These are phyloP conservation scores for Aplosporella prunicola DNA, from an alignment of 2,329 filamentous ascomycete species.

Conservation along the genomic window DNA sequence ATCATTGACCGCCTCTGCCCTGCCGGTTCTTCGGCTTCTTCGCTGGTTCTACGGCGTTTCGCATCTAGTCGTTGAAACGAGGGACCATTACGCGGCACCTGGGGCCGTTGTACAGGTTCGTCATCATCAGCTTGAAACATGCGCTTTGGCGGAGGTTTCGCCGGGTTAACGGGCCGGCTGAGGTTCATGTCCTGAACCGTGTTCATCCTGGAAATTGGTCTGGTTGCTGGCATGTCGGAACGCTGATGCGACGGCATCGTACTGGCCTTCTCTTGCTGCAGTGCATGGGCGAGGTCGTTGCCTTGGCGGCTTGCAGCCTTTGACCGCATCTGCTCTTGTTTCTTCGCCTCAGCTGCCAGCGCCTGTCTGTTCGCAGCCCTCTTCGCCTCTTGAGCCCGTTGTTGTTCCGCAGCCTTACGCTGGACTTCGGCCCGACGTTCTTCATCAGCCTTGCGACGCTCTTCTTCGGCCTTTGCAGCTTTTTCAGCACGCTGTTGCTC, in stretches of 20 bases:
- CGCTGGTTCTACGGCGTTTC: conserved; percentile 69
- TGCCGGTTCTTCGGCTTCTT: conserved; percentile 50
- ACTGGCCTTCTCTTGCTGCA: conserved; percentile 18
- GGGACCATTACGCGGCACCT: conserved; percentile 41
- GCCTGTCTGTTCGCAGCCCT: conserved; percentile 27
- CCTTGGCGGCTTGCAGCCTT: conserved; percentile 12
- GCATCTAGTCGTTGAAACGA: conserved; percentile 55
- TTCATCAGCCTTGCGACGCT: conserved; percentile 12
- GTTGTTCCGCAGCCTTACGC: conserved; percentile 30
- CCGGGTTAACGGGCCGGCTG: conserved; percentile 54
- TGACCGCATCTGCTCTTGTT: conserved; percentile 10
- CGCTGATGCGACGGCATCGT: conserved; percentile 29
- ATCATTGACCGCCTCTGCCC: conserved; percentile 58
- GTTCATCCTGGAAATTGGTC: conserved; percentile 52
- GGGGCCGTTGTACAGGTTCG: conserved; percentile 44
- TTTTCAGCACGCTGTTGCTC: conserved; percentile 69
- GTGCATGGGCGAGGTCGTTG: conserved; percentile 18
- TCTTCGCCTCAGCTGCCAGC: conserved; percentile 20
- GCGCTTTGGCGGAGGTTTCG: conserved; percentile 61
- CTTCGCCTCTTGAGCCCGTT: conserved; percentile 26
- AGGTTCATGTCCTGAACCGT: conserved; percentile 48
- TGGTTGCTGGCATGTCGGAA: conserved; percentile 40
- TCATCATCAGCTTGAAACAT: conserved; percentile 57
- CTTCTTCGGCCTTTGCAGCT: conserved; percentile 49
- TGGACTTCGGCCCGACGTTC: conserved; percentile 28